phyloP scores from a whole-genome alignment of 2,329 filamentous ascomycete genomes.

The Monilinia aucupariae region DNA sequence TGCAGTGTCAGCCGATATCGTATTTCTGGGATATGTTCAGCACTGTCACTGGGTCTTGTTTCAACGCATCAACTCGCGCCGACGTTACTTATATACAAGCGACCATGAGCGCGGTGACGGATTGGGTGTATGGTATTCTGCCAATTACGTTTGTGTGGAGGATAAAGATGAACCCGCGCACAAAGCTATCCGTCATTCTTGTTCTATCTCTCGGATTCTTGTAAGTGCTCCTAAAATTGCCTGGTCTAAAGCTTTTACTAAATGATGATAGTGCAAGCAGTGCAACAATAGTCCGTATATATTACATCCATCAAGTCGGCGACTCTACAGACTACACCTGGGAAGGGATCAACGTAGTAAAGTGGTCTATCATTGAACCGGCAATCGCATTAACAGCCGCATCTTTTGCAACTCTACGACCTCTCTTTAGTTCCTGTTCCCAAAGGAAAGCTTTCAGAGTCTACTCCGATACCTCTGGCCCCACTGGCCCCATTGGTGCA shows the following conservation, averaged over 20 bases:
- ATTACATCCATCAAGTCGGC: slow-evolving; percentile 39
- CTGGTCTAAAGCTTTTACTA: neutral
- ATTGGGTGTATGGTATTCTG: slow-evolving; percentile 33
- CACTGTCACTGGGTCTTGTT: slow-evolving; percentile 32
- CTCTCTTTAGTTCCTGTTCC: slow-evolving; percentile 32
- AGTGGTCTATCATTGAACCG: slow-evolving; percentile 43
- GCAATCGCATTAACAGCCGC: slow-evolving; percentile 40
- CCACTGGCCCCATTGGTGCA: neutral
- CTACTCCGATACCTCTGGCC: neutral
- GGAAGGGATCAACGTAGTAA: slow-evolving; percentile 40
- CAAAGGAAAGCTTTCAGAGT: slow-evolving; percentile 17
- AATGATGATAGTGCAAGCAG: slow-evolving; percentile 36
- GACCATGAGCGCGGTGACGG: slow-evolving; percentile 29
- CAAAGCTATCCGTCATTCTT: slow-evolving; percentile 35
- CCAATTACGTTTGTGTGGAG: slow-evolving; percentile 32
- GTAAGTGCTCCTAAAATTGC: slow-evolving; percentile 31
- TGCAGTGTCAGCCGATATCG: slow-evolving; percentile 30
- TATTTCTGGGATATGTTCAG: slow-evolving; percentile 38
- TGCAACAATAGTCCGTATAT: slow-evolving; percentile 41
- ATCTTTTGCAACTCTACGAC: slow-evolving; percentile 39
- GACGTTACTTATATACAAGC: slow-evolving; percentile 31
- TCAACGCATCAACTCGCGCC: slow-evolving; percentile 27
- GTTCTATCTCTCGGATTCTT: slow-evolving; percentile 38
- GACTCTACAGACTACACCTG: slow-evolving; percentile 38
- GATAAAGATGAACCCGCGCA: slow-evolving; percentile 31